phyloP scores from a whole-genome alignment of 129 eudicot species.

The Arctium lappa region DNA sequence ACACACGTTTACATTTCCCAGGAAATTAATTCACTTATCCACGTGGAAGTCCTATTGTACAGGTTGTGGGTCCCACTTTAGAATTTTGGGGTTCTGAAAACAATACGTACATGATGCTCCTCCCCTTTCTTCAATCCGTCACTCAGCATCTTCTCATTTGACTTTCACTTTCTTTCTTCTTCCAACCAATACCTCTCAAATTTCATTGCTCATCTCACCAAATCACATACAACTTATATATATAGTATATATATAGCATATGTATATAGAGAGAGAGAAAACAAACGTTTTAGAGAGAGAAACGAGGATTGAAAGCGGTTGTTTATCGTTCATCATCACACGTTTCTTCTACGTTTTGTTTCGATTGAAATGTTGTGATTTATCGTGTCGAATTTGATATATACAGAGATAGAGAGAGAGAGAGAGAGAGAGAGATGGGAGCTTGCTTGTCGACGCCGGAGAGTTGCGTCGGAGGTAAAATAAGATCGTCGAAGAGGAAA shows the following conservation, averaged over 20 bases:
- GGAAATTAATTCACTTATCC: slow-evolving; percentile 25
- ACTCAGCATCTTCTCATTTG: slow-evolving; percentile 9
- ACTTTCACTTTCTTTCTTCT: background rate
- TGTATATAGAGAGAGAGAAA: background rate
- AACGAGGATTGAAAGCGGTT: slow-evolving; percentile 13
- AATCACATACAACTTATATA: background rate
- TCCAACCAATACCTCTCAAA: background rate
- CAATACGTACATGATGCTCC: slow-evolving; percentile 18
- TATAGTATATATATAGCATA: background rate
- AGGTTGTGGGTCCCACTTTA: slow-evolving; percentile 13
- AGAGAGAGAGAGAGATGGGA: slow-evolving; percentile 52
- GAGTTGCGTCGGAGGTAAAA: slow-evolving; percentile 52
- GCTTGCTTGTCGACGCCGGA: slow-evolving; percentile 76
- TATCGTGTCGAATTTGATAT: background rate
- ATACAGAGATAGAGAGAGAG: background rate
- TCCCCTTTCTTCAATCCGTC: background rate
- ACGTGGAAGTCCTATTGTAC: slow-evolving; percentile 36
- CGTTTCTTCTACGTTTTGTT: slow-evolving; percentile 12
- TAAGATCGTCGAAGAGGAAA: slow-evolving; percentile 35
- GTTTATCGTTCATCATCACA: slow-evolving; percentile 21
- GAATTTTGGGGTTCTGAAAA: slow-evolving; percentile 13
- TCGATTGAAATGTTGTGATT: slow-evolving; percentile 15
- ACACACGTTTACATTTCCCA: slow-evolving; percentile 43
- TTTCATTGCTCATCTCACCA: slow-evolving; percentile 19
- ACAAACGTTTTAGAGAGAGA: background rate